phyloP scores from a whole-genome alignment of 2,329 filamentous ascomycete genomes.

The Hymenoscyphus fructigenus region DNA sequence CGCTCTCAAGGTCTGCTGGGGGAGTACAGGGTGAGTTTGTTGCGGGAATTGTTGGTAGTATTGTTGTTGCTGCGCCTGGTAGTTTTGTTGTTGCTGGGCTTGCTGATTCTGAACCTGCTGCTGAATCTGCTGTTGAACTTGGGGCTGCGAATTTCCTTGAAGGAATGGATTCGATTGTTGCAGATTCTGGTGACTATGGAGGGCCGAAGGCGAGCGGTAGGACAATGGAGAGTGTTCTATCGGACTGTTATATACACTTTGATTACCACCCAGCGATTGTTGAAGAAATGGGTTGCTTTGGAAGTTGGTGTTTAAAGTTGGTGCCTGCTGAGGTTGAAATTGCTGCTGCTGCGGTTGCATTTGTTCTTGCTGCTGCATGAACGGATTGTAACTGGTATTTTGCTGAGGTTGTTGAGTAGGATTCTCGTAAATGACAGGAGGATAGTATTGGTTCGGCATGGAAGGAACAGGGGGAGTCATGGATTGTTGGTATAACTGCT shows the following conservation, averaged over 20 bases:
- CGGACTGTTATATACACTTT: conserved; percentile 31
- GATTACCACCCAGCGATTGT: conserved; percentile 29
- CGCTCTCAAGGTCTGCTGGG: conserved; percentile 49
- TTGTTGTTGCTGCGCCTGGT: conserved; percentile 39
- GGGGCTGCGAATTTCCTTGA: conserved; percentile 29
- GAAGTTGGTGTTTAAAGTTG: conserved; percentile 32
- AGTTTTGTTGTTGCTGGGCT: conserved; percentile 42
- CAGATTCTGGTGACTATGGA: conserved; percentile 24
- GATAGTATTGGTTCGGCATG: conserved; percentile 34
- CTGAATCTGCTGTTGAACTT: conserved; percentile 41
- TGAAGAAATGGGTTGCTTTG: conserved; percentile 44
- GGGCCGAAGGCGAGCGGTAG: conserved; percentile 22
- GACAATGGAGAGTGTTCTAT: conserved; percentile 37
- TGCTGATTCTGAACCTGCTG: conserved; percentile 37
- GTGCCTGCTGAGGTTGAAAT: conserved; percentile 15
- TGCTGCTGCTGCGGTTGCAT: conserved; percentile 24
- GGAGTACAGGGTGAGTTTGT: conserved; percentile 39
- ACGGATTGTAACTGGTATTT: conserved; percentile 33
- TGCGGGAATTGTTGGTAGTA: conserved; percentile 38
- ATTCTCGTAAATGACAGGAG: conserved; percentile 33
- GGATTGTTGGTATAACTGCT: conserved; percentile 39
- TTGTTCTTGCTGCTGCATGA: conserved; percentile 29
- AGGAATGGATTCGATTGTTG: conserved; percentile 42
- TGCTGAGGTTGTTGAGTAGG: conserved; percentile 27
- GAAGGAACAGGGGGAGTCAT: conserved; percentile 36